Evolutionary conservation across 1,284 basidiomycete genomes (phyloP).

Genomic region (Cryptococcus neoformans): DNA sequence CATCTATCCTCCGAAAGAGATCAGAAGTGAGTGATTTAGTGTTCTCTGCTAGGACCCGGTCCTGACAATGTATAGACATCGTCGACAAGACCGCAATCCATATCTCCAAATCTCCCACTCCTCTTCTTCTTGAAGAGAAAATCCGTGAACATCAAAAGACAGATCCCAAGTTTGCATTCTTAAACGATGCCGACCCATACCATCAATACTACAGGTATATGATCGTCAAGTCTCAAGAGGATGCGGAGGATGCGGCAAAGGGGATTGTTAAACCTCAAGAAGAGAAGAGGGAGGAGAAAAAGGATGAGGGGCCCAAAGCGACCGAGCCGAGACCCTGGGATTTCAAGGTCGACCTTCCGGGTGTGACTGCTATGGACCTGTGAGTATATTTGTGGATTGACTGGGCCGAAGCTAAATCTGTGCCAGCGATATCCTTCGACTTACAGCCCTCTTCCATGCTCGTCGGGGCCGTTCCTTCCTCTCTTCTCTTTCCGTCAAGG

Average conservation of each 20-base stretch:
- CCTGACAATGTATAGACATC: conserved; percentile 59
- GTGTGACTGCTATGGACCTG: conserved; percentile 86
- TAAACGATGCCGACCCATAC: conserved; percentile 88
- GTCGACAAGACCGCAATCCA: conserved; percentile 96
- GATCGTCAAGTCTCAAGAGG: conserved; percentile 64
- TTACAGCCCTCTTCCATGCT: conserved; percentile 95
- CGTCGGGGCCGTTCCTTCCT: conserved; percentile 86
- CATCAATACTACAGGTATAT: conserved; percentile 94
- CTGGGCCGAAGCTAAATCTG: background rate
- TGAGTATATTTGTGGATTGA: too few relatives aligned
- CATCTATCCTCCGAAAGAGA: conserved; percentile 88
- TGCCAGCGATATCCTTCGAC: conserved; percentile 74
- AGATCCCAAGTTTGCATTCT: conserved; percentile 95
- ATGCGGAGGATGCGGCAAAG: conserved; percentile 61
- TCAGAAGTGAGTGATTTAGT: conserved; percentile 66
- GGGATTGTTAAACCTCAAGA: conserved; percentile 21
- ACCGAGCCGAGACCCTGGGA: conserved; percentile 78
- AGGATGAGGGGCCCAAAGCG: conserved; percentile 47
- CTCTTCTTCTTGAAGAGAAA: conserved; percentile 87
- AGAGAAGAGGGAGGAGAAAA: conserved; percentile 51
- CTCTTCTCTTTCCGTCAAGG: conserved; percentile 75
- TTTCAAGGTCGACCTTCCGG: conserved; percentile 85
- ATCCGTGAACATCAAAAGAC: conserved; percentile 90
- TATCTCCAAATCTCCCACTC: conserved; percentile 86
- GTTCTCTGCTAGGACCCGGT: conserved; percentile 3